Base-by-base conservation (phyloP, 495 filamentous ascomycete species). In the Podospora pseudoanserina region DNA sequence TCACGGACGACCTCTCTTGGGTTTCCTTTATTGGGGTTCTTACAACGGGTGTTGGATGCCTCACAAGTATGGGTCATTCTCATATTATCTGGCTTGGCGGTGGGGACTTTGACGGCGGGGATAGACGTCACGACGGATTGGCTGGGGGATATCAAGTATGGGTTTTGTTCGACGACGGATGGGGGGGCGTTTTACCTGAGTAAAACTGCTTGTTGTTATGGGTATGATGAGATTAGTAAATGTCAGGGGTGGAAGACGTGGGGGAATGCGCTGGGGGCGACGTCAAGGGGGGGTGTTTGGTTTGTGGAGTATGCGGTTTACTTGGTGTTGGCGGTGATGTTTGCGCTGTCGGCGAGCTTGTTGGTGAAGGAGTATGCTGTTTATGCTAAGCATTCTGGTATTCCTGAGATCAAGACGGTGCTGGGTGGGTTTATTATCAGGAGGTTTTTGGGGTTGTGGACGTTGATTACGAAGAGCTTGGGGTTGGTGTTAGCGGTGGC, bases 401-500 rank as follows among this genome's bases (percentile, higher is more conserved):
- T 99, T 70, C 94, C 95, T 7, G 95, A 99, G 79, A 96, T 99
- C 71, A 99, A 99, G 82, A 98, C 95, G 13, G 88, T 99, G 0
- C 82, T 99, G 67, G 95, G 95, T 16, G 95, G 95, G 23, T 98
- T 97, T 80, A 88, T 99, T 11, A 97, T 99, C 66, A 86, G 89
- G 65, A 87, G 89, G 74, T 97, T 99, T 71, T 86, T 99, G 85
- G 93, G 95, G 5, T 80, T 85, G n/a, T 97, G 94, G 94, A 97
- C 94, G 0, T 81, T 99, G 72, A 78, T 91, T 26, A 93, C 94
- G 61, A 99, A 99, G 74, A 96, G 93, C 3, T 77, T 99, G 54
- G 95, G 95, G 56, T 79, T 99, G 80, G 93, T 95, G 78, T 86
- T 99, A 56, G 89, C 95, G 28, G 96, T 97, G 70, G 92, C 93